Evolutionary conservation across 2,329 filamentous ascomycete genomes (phyloP).

Genomic region (Diaporthe amygdali): DNA sequence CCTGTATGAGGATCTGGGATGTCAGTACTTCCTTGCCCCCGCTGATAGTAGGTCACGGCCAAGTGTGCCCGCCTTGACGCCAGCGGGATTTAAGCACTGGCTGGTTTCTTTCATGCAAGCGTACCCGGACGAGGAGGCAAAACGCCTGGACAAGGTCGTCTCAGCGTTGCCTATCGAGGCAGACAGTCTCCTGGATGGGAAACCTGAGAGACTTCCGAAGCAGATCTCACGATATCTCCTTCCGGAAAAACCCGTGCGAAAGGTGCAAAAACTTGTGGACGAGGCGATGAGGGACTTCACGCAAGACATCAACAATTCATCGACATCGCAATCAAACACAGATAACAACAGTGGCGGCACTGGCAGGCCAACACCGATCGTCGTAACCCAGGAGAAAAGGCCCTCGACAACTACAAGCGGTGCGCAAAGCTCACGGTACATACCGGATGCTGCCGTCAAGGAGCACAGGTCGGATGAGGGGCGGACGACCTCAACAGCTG

Average conservation of each 20-base stretch:
- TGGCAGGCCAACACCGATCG: conserved; percentile 7
- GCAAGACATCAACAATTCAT: conserved; percentile 26
- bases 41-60: conserved; percentile 55
- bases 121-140: conserved; percentile 76
- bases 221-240: conserved; percentile 77
- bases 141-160: conserved; percentile 72
- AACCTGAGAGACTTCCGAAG: conserved; percentile 77
- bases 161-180: conserved; percentile 70
- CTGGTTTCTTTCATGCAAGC: conserved; percentile 75
- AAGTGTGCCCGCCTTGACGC: conserved; percentile 68
- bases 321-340: not conserved
- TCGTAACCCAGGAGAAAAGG: conserved; percentile 11
- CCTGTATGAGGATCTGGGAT: conserved; percentile 59
- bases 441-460: conserved; percentile 13
- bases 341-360: not conserved
- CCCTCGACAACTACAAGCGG: not conserved
- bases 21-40: conserved; percentile 71
- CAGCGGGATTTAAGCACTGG: conserved; percentile 73
- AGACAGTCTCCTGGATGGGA: conserved; percentile 59
- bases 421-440: conserved; percentile 15
- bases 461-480: not conserved
- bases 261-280: conserved; percentile 64
- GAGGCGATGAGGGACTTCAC: conserved; percentile 58
- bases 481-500: conserved; percentile 3
- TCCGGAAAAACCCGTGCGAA: conserved; percentile 62